Conservation (phyloP, 2,329 filamentous ascomycete species). For the Orbilia javanica region DNA sequence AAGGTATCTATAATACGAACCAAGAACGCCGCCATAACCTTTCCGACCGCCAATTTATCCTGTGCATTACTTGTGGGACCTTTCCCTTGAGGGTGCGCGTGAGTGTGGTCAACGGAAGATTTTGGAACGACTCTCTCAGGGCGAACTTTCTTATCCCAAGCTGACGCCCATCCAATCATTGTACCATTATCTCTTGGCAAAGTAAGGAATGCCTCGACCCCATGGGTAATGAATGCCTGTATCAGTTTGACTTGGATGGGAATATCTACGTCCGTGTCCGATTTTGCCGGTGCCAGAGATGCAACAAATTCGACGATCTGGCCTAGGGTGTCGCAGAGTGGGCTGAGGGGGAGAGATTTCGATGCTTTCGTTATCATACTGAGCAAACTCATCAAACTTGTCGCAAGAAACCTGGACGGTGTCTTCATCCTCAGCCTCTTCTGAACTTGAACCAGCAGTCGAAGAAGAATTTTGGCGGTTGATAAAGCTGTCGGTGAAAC, state of each 20-base stretch:
- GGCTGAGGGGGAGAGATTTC: slow-evolving; percentile 29
- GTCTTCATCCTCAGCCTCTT: slow-evolving; percentile 48
- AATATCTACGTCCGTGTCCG: slow-evolving; percentile 27
- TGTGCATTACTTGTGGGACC: slow-evolving; percentile 15
- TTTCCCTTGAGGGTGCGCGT: slow-evolving; percentile 17
- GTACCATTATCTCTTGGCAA: slow-evolving; percentile 45
- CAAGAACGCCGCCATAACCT: slow-evolving; percentile 48
- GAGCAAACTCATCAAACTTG: slow-evolving; percentile 53
- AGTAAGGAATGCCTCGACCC: slow-evolving; percentile 47
- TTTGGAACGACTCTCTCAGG: slow-evolving; percentile 53
- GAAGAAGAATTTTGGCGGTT: slow-evolving; percentile 45
- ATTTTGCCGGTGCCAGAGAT: slow-evolving; percentile 29
- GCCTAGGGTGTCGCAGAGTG: slow-evolving; percentile 40
- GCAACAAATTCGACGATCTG: slow-evolving; percentile 47
- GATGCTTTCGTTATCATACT: slow-evolving; percentile 56
- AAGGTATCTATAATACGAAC: slow-evolving; percentile 11
- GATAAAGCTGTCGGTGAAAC: slow-evolving; percentile 43
- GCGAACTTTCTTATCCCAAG: slow-evolving; percentile 50
- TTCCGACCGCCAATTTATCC: slow-evolving; percentile 37
- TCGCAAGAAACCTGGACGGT: slow-evolving; percentile 47
- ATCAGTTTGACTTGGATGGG: slow-evolving; percentile 51
- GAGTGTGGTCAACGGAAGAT: not conserved
- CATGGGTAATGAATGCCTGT: slow-evolving; percentile 57
- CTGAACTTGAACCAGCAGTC: slow-evolving; percentile 51
- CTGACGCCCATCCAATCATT: slow-evolving; percentile 33